phyloP scores from a whole-genome alignment of 2,329 filamentous ascomycete species.

The Stemphylium vesicarium region DNA sequence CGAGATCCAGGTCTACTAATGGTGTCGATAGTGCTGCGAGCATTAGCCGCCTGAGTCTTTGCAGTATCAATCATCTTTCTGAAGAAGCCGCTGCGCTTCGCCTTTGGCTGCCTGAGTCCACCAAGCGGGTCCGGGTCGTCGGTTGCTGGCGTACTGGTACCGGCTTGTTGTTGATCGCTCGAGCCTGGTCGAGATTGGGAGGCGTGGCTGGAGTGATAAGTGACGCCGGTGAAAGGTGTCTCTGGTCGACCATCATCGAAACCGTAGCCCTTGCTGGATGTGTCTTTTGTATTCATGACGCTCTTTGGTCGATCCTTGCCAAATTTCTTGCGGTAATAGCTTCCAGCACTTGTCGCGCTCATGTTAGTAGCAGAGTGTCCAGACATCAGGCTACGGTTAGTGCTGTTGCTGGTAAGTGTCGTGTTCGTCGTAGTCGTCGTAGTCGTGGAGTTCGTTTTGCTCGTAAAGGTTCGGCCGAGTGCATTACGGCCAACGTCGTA shows the following conservation, averaged over 20 bases:
- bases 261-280: constrained; percentile 43
- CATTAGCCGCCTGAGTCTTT: constrained; percentile 90
- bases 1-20: constrained; percentile 52
- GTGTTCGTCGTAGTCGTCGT: constrained; percentile 52
- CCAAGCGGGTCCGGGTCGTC: constrained; percentile 75
- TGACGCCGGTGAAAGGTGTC: constrained; percentile 73
- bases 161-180: constrained; percentile 49
- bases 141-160: constrained; percentile 64
- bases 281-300: constrained; percentile 63
- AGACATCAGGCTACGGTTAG: constrained; percentile 89
- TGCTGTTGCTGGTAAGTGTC: constrained; percentile 68
- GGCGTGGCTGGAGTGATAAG: constrained; percentile 88
- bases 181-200: constrained; percentile 58
- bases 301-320: constrained; percentile 65
- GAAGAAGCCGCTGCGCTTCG: constrained; percentile 85
- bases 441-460: constrained; percentile 81
- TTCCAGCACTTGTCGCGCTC: constrained; percentile 94
- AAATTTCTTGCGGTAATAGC: constrained; percentile 78
- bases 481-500: constrained; percentile 75
- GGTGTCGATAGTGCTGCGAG: constrained; percentile 80
- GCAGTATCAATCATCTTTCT: constrained; percentile 94
- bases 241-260: constrained; percentile 55
- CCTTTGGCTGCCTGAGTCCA: constrained; percentile 77
- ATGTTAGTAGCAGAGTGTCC: constrained; percentile 87
- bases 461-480: constrained; percentile 82